A percentile compares a stretch with the other conserved stretches of the same genome.
Evolutionary conservation across 768 basidiomycete species (phyloP).

Genomic region (Amanita fuliginea): DNA sequence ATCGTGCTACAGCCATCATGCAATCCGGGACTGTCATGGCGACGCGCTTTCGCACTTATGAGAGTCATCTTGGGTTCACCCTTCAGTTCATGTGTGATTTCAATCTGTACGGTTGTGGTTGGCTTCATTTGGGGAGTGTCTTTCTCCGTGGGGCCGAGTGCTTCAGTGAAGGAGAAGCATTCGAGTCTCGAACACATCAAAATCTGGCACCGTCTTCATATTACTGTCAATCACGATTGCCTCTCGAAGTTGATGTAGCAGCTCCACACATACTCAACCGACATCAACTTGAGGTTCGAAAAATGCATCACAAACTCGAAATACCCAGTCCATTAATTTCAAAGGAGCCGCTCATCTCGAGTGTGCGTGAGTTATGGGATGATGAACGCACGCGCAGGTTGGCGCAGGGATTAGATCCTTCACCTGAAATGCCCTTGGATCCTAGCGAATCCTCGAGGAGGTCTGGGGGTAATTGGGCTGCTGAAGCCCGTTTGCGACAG

Average conservation of each 20-base stretch:
- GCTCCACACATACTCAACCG: constrained; percentile 84
- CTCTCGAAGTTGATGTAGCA: constrained; percentile 76
- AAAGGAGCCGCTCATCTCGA: constrained; percentile 68
- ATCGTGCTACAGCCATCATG: constrained; percentile 64
- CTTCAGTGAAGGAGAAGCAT: constrained; percentile 19
- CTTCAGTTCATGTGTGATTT: constrained; percentile 95
- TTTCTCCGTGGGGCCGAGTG: constrained; percentile 40
- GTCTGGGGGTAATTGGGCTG: constrained; percentile 52
- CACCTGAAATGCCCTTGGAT: constrained; percentile 64
- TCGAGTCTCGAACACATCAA: constrained; percentile 13
- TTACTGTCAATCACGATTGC: constrained; percentile 51
- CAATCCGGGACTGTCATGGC: constrained; percentile 77
- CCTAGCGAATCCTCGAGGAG: constrained; percentile 53
- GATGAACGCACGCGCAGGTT: constrained; percentile 77
- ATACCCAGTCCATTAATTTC: constrained; percentile 46
- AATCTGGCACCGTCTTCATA: constrained; percentile 33
- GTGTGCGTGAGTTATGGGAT: constrained; percentile 93
- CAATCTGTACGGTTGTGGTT: constrained; percentile 89
- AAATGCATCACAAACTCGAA: constrained; percentile 53
- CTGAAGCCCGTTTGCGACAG: constrained; percentile 68
- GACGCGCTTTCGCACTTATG: constrained; percentile 70
- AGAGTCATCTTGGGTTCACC: constrained; percentile 81
- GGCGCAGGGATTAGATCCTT: constrained; percentile 56
- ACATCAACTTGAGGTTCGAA: constrained; percentile 47
- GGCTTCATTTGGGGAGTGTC: constrained; percentile 65